Evolutionary conservation across 768 basidiomycete species (phyloP).

Genomic region (Candolleomyces eurysporus): DNA sequence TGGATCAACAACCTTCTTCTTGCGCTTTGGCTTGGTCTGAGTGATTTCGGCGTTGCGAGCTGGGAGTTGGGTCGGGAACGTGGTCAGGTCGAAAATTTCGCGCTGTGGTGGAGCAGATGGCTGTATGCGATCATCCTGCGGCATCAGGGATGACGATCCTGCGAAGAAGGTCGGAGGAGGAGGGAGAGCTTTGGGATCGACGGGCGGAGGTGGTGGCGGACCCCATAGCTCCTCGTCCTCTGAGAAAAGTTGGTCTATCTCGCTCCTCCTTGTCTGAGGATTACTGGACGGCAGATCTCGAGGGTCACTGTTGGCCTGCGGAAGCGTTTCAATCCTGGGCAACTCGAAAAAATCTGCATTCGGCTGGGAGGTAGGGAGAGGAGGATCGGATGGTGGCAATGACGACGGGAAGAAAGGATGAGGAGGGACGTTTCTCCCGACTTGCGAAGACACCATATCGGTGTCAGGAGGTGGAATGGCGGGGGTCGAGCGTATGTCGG

Average conservation of each 20-base stretch:
- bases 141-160: slow-evolving; percentile 31
- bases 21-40: not conserved
- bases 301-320: slow-evolving; percentile 15
- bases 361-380: slow-evolving; percentile 25
- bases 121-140: slow-evolving; percentile 10
- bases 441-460: slow-evolving; percentile 14
- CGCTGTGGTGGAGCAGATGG: not conserved
- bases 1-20: not conserved
- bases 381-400: slow-evolving; percentile 34
- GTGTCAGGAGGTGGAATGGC: slow-evolving; percentile 12
- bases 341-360: slow-evolving; percentile 14
- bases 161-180: slow-evolving; percentile 48
- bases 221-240: slow-evolving; percentile 8
- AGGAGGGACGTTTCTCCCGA: slow-evolving; percentile 12
- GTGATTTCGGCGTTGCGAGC: not conserved
- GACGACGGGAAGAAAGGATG: slow-evolving; percentile 14
- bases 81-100: slow-evolving; percentile 27
- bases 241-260: slow-evolving; percentile 28
- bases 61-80: slow-evolving; percentile 20
- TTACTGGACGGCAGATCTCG: slow-evolving; percentile 25
- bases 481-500: slow-evolving; percentile 6
- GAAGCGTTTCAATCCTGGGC: slow-evolving; percentile 36
- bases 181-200: slow-evolving; percentile 11
- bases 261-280: slow-evolving; percentile 18
- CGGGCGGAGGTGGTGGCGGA: not conserved